These are phyloP conservation scores for Pichia sp. DNA, from an alignment of 1,139 yeast species.

Conservation along the genomic window DNA sequence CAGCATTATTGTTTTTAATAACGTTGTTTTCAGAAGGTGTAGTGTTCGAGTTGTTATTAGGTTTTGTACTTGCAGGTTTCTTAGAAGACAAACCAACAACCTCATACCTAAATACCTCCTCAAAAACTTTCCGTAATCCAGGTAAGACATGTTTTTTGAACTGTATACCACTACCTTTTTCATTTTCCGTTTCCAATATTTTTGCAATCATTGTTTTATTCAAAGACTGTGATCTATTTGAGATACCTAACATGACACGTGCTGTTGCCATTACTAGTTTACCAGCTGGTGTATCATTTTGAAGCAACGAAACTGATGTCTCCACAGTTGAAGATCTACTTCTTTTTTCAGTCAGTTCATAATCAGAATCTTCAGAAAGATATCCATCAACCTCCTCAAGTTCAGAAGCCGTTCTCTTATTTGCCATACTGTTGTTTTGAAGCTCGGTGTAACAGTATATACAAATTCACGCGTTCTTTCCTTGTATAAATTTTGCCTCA, in stretches of 20 bases:
- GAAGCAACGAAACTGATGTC: background rate
- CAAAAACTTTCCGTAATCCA: slow-evolving; percentile 8
- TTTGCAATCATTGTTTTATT: slow-evolving; percentile 23
- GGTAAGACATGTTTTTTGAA: slow-evolving; percentile 22
- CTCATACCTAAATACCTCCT: slow-evolving; percentile 20
- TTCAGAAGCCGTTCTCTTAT: background rate
- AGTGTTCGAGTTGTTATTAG: background rate
- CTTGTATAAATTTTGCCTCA: no score
- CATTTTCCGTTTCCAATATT: slow-evolving; percentile 24
- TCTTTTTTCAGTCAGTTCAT: background rate
- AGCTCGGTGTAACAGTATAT: no score
- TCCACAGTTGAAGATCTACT: background rate
- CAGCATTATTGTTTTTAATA: slow-evolving; percentile 7
- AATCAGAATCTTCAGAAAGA: background rate
- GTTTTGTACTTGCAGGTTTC: background rate
- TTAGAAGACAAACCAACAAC: slow-evolving; percentile 22
- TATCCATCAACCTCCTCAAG: background rate
- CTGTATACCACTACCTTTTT: slow-evolving; percentile 21
- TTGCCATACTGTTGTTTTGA: background rate
- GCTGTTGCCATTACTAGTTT: slow-evolving; percentile 22
- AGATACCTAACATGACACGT: slow-evolving; percentile 22
- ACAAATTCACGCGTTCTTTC: no score
- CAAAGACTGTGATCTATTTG: slow-evolving; percentile 23
- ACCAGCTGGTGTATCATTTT: slow-evolving; percentile 3
- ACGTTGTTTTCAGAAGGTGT: background rate